These are phyloP conservation scores for Chionographis japonica DNA, from an alignment of 106 monocot species.

Conservation along the genomic window DNA sequence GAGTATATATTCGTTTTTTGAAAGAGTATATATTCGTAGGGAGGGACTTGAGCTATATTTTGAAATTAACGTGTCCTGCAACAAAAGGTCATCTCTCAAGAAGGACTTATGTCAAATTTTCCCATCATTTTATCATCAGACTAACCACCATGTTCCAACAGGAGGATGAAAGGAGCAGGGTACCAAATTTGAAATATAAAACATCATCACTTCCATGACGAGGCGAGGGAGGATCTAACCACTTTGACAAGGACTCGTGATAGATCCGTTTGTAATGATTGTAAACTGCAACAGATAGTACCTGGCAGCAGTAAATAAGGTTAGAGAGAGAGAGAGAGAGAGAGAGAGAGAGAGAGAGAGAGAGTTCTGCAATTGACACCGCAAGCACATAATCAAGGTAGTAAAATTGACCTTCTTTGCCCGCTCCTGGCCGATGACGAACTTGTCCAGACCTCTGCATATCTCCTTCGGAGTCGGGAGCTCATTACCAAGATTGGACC, in stretches of 20 bases:
- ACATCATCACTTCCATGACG: constrained; percentile 3
- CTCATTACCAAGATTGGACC: constrained; percentile 48
- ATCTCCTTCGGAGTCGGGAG: constrained; percentile 91
- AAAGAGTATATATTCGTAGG: no score
- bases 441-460: constrained; percentile 68
- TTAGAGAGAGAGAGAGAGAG: neutral
- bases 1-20: no score
- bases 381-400: no score
- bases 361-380: no score
- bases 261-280: constrained; percentile 87
- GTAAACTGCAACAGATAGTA: constrained; percentile 78
- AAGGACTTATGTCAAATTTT: no score
- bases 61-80: no score
- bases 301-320: constrained; percentile 26
- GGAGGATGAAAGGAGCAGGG: no score
- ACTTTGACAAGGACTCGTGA: constrained; percentile 38
- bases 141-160: no score
- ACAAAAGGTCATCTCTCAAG: no score
- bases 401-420: constrained; percentile 72
- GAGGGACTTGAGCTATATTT: no score
- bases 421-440: constrained; percentile 75
- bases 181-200: no score
- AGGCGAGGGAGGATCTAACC: constrained; percentile 23
- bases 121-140: no score
- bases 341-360: neutral